Conservation (phyloP, 306 rosid genomes). For the Fagus crenata region DNA sequence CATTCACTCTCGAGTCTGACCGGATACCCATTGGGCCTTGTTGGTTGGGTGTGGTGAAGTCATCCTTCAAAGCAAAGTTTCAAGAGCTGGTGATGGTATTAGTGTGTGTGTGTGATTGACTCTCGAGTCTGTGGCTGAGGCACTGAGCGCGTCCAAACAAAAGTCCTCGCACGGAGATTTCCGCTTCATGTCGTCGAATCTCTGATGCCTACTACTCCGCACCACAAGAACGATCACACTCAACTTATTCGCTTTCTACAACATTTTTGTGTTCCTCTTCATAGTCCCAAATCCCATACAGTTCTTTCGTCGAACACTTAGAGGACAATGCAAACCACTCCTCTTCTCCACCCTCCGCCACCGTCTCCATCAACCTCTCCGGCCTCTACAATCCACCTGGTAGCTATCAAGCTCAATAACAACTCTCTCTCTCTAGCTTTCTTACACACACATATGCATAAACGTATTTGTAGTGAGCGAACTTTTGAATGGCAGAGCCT, state of each 20-base stretch:
- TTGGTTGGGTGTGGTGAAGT: no score
- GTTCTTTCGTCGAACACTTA: constrained; percentile 31
- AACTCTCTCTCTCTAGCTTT: background rate
- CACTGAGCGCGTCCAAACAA: no score
- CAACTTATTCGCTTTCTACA: constrained; percentile 11
- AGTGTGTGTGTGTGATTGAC: no score
- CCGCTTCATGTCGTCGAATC: constrained; percentile 15
- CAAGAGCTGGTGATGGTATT: no score
- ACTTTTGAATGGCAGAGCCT: constrained; percentile 37
- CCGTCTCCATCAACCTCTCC: constrained; percentile 51
- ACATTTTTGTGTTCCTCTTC: constrained; percentile 23
- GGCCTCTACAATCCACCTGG: constrained; percentile 47
- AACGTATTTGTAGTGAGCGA: background rate
- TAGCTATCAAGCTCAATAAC: constrained; percentile 1
- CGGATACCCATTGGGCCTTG: no score
- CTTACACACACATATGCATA: background rate
- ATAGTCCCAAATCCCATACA: constrained; percentile 32
- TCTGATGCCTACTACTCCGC: constrained; percentile 14
- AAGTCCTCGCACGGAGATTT: background rate
- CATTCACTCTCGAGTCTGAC: no score
- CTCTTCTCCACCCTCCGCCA: constrained; percentile 36
- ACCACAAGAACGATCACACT: background rate
- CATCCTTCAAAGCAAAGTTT: no score
- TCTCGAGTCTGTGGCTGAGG: no score
- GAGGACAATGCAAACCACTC: constrained; percentile 24